Base-by-base conservation (phyloP, 2,329 filamentous ascomycete genomes). In the Beauveria sp. region DNA sequence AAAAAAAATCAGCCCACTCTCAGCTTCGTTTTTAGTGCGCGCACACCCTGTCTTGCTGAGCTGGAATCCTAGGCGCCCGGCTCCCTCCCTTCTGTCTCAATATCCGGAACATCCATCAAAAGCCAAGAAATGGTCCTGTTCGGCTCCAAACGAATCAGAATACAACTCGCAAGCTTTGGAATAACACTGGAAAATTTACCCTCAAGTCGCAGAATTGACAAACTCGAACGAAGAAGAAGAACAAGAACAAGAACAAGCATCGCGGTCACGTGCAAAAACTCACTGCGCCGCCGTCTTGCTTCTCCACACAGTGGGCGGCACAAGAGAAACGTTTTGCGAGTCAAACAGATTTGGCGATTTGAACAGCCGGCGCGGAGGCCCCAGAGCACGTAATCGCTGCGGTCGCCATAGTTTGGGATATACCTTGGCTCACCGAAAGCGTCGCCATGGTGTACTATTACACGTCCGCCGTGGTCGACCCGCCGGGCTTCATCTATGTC, bases 401-500 rank as follows among this genome's bases (percentile, higher is more conserved):
- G 10, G 20, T 46, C 34, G 34, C 34, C 5, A 38, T 34, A 34
- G 14, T 16, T 34, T 34, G 10, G 10, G 30, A 38, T 38, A 38
- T 1, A 5, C 12, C 12, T 16, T 6, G 34, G 12, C 46, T 26
- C 24, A 10, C 18, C 42, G 5, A 34, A 47, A 40, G 24, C 14
- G 18, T 28, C 55, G 75, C 70, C 30, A 96, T 99, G 95, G 95
- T 99, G 52, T 96, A 90, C 78, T 98, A 98, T 75, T 98, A 95
- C 74, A 95, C 87, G 1, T 98, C 93, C 28, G 93, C 85, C 64
- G 86, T 86, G 47, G 91, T 96, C 45, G 82, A 87, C 14, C 93
- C 95, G 2, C 73, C 91, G 38, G 93, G 91, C 47, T 93, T 88
- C 72, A 86, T 99, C 71, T 99, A 99, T 73, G 91, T 97, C 63